These are phyloP conservation scores for Boletellus sp. DNA, from an alignment of 768 basidiomycete species.

Conservation along the genomic window DNA sequence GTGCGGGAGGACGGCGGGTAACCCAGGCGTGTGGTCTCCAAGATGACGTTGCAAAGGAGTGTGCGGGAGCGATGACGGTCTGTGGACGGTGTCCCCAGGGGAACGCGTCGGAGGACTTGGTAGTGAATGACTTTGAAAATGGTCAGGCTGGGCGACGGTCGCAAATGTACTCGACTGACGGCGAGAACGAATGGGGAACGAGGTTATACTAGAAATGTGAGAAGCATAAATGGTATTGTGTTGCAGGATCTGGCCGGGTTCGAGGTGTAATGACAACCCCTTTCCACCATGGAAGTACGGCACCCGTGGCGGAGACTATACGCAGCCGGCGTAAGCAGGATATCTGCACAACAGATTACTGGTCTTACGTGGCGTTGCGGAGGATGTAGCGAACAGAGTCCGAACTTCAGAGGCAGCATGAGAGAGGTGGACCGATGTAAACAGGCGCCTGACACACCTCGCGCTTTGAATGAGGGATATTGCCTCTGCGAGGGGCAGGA, in stretches of 20 bases:
- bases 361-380: constrained; percentile 19
- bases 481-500: not conserved
- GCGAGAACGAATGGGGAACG: constrained; percentile 2
- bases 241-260: constrained; percentile 57
- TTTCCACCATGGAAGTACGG: constrained; percentile 1
- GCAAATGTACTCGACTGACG: constrained; percentile 1
- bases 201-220: not conserved
- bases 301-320: constrained; percentile 8
- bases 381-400: constrained; percentile 4
- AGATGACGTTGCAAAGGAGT: constrained; percentile 15
- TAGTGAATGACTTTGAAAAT: constrained; percentile 12
- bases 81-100: not conserved
- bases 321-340: constrained; percentile 6
- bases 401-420: constrained; percentile 13
- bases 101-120: constrained; percentile 5
- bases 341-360: not conserved
- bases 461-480: constrained; percentile 2
- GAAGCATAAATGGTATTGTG: constrained; percentile 22
- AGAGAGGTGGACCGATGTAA: constrained; percentile 2
- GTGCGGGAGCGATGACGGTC: constrained; percentile 2
- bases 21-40: constrained; percentile 7
- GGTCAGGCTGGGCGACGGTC: constrained; percentile 3
- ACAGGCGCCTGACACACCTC: constrained; percentile 22
- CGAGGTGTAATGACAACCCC: constrained; percentile 47
- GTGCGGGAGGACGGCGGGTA: constrained; percentile 3